Evolutionary conservation across 2,329 filamentous ascomycete genomes (phyloP), one percentile per base, ranked within the genome.

Genomic region (Xylaria sp.): DNA sequence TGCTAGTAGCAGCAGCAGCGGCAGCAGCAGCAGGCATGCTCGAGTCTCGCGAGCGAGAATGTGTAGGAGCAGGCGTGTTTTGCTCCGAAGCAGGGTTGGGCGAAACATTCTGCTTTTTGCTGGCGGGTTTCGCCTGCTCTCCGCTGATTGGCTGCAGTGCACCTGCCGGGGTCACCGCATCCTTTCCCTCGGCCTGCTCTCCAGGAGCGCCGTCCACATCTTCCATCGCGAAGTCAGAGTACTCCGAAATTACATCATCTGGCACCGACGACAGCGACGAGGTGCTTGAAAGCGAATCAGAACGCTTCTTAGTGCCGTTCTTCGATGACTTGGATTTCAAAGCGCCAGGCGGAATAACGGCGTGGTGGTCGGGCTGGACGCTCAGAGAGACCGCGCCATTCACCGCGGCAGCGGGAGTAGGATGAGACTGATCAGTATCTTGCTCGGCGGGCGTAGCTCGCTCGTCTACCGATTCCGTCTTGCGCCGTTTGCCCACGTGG

Each of bases 31-130:
- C 66, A 58, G 70, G 65, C 70, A 72, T 74, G 59, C 69, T 72
- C 60, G 68, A 66, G 59, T 69, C 68, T 56, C 63, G 63, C 55
- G 60, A 59, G 54, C 62, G 65, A 53, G 60, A 61, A 59, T 63
- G 65, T 47, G 67, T 62, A 60, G 64, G 54, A 62, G 67, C 55
- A 62, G 67, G 58, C 62, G 67, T 66, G 65, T 66, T 68, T 60
- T 65, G 66, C 46, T 68, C 65, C 42, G 63, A 59, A 65, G 62
- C 66, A 69, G 67, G 64, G 61, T 70, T 67, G 68, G 69, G 65
- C 63, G 69, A 68, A 61, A 65, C 66, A 65, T 66, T 68, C 67
- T 72, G 70, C 68, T 70, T 72, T 72, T 72, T 73, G 65, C 65
- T 60, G 63, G 70, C 69, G 67, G 70, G 67, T 72, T 70, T 71